Percentiles rank a stretch among this genome's conserved stretches.
phyloP scores from a whole-genome alignment of 1,139 yeast genomes.

The Saccharomyces uvarum region DNA sequence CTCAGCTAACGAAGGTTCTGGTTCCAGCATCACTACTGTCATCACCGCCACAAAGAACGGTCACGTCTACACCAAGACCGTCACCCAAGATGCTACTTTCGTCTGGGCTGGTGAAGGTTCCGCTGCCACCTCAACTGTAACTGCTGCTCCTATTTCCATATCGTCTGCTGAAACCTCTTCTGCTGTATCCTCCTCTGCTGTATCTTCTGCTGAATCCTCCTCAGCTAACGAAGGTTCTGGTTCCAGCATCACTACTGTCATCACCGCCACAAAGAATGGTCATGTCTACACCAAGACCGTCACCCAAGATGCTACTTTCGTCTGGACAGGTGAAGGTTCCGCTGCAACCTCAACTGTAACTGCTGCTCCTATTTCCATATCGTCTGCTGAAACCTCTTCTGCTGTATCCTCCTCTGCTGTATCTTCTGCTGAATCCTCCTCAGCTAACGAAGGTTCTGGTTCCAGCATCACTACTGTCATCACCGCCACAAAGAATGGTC shows the following conservation, averaged over 20 bases:
- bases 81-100: constrained; percentile 6
- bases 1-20: constrained; percentile 12
- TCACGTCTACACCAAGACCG: constrained; percentile 7
- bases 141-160: not conserved
- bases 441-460: too few relatives aligned
- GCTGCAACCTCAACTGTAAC: not conserved
- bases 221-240: constrained; percentile 14
- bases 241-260: constrained; percentile 12
- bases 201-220: constrained; percentile 16
- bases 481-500: too few relatives aligned
- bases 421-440: too few relatives aligned
- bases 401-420: too few relatives aligned
- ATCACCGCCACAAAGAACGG: constrained; percentile 7
- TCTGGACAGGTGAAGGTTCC: constrained; percentile 6
- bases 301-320: constrained; percentile 7
- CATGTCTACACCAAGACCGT: constrained; percentile 9
- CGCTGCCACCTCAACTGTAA: constrained; percentile 3
- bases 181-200: not conserved
- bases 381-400: too few relatives aligned
- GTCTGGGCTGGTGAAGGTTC: not conserved
- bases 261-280: constrained; percentile 12
- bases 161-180: not conserved
- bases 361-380: too few relatives aligned
- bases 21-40: constrained; percentile 4
- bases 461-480: too few relatives aligned